A percentile compares a stretch with the other conserved stretches of the same genome.
Conservation (phyloP, 768 basidiomycete species). For the Hypholoma sublateritium region DNA sequence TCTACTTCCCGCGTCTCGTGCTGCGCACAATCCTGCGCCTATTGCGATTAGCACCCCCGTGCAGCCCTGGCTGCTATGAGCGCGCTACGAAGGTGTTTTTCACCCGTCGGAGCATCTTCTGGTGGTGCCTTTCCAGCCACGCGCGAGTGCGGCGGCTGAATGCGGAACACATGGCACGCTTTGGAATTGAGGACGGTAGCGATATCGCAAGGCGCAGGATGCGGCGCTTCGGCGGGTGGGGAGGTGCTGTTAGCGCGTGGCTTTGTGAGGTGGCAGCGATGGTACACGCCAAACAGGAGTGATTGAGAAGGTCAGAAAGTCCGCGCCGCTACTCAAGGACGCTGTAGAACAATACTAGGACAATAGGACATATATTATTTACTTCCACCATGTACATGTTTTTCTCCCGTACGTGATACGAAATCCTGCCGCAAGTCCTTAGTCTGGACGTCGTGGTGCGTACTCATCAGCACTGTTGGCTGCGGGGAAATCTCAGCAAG, state of each 20-base stretch:
- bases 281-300: slow-evolving; percentile 8
- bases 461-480: too few species aligned
- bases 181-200: slow-evolving; percentile 32
- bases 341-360: too few species aligned
- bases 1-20: slow-evolving; percentile 62
- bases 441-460: too few species aligned
- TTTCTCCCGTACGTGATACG: too few species aligned
- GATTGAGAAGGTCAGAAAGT: too few species aligned
- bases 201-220: slow-evolving; percentile 33
- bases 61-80: slow-evolving; percentile 52
- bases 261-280: slow-evolving; percentile 31
- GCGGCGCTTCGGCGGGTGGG: slow-evolving; percentile 54
- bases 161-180: slow-evolving; percentile 25
- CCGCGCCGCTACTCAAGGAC: too few species aligned
- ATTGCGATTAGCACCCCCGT: slow-evolving; percentile 31
- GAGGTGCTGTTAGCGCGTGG: slow-evolving; percentile 42
- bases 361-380: too few species aligned
- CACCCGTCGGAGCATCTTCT: slow-evolving; percentile 48
- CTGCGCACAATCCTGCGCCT: slow-evolving; percentile 53
- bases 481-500: too few species aligned
- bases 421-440: too few species aligned
- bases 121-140: slow-evolving; percentile 50
- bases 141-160: slow-evolving; percentile 23
- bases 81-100: slow-evolving; percentile 40
- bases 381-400: too few species aligned